phyloP scores from a whole-genome alignment of 2,329 filamentous ascomycete species.

The Teratosphaeriaceae sp. region DNA sequence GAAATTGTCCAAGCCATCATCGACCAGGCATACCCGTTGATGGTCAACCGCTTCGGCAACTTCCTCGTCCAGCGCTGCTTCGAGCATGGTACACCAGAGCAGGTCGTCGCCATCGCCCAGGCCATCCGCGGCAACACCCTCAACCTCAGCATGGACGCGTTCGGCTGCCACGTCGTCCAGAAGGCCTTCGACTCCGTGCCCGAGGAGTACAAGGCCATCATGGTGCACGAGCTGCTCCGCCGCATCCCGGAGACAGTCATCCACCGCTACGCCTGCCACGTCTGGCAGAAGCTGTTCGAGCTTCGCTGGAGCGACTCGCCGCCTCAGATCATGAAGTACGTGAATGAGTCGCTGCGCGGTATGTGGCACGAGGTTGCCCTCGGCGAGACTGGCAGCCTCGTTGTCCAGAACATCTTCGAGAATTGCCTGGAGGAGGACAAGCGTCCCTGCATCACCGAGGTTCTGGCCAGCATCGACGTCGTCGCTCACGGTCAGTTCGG shows the following conservation, averaged over 20 bases:
- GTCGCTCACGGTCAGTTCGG: conserved; percentile 97
- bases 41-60: conserved; percentile 98
- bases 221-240: conserved; percentile 96
- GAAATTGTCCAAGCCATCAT: conserved; percentile 97
- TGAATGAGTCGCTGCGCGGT: conserved; percentile 87
- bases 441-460: conserved; percentile 96
- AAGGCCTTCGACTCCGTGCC: conserved; percentile 98
- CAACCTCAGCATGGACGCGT: conserved; percentile 94
- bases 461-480: conserved; percentile 88
- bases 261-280: conserved; percentile 96
- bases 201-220: conserved; percentile 94
- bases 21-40: conserved; percentile 85
- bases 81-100: conserved; percentile 91
- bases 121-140: conserved; percentile 91
- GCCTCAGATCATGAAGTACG: conserved; percentile 96
- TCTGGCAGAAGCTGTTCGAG: conserved; percentile 99
- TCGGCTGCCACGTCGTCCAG: conserved; percentile 96
- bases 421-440: conserved; percentile 99
- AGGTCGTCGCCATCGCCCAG: conserved; percentile 90
- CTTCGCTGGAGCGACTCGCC: conserved; percentile 91
- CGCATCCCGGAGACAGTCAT: conserved; percentile 97
- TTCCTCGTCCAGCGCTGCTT: conserved; percentile 98
- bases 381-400: conserved; percentile 93
- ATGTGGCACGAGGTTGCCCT: conserved; percentile 99
- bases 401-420: conserved; percentile 99